These are phyloP conservation scores for Suillus discolor DNA, from an alignment of 768 basidiomycete genomes.

Conservation along the genomic window DNA sequence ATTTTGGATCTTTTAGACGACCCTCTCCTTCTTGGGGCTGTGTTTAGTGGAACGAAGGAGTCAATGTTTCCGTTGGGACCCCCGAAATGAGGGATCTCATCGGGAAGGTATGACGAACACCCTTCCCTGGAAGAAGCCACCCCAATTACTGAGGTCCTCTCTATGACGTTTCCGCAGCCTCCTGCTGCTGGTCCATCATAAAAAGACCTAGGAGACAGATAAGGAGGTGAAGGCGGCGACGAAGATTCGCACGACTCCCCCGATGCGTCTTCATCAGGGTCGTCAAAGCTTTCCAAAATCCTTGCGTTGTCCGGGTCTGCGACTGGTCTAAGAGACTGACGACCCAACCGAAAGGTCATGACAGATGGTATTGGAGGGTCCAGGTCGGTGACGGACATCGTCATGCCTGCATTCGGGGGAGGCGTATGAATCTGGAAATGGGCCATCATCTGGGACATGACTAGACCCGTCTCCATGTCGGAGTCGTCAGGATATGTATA, in stretches of 20 bases:
- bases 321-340: conserved; percentile 24
- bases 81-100: conserved; percentile 14
- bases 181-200: conserved; percentile 18
- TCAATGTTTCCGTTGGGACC: conserved; percentile 8
- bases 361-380: conserved; percentile 19
- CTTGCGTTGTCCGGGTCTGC: conserved; percentile 30
- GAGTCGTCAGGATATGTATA: conserved; percentile 33
- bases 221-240: conserved; percentile 8
- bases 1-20: conserved; percentile 46
- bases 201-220: conserved; percentile 9
- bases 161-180: conserved; percentile 21
- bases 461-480: conserved; percentile 25
- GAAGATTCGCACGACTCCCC: conserved; percentile 14
- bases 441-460: conserved; percentile 35
- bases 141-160: conserved; percentile 1
- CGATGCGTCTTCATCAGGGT: conserved; percentile 19
- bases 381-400: not conserved
- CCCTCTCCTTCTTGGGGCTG: conserved; percentile 1
- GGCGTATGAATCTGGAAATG: conserved; percentile 30
- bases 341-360: conserved; percentile 34
- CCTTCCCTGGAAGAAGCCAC: not conserved
- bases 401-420: not conserved
- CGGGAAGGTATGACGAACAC: not conserved
- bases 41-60: not conserved
- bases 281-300: conserved; percentile 20